phyloP scores from a whole-genome alignment of 768 basidiomycete species.

The Lactarius sanguifluus region DNA sequence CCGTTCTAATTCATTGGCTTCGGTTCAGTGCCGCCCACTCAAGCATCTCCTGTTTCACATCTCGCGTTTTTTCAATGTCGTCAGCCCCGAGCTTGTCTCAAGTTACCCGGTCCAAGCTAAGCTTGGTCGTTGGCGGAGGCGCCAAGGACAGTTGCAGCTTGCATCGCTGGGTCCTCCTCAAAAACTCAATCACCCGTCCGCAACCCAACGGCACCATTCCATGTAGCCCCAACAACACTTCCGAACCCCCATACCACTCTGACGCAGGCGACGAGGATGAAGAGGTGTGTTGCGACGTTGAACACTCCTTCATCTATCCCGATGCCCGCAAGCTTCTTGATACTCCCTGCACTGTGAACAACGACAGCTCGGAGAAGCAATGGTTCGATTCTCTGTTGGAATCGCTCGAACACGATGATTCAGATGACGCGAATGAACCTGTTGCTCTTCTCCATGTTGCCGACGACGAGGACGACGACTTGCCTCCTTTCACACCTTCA shows the following conservation, averaged over 20 bases:
- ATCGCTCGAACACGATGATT: constrained; percentile 66
- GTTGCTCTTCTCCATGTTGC: constrained; percentile 51
- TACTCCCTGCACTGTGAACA: constrained; percentile 36
- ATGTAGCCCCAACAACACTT: constrained; percentile 29
- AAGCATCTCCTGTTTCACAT: constrained; percentile 24
- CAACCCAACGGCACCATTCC: constrained; percentile 43
- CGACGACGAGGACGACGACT: constrained; percentile 71
- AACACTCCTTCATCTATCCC: constrained; percentile 75
- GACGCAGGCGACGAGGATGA: constrained; percentile 47
- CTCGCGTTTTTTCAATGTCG: constrained; percentile 45
- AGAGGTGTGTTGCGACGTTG: constrained; percentile 48
- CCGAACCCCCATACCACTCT: constrained; percentile 39
- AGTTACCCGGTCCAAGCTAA: constrained; percentile 57
- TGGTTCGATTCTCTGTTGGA: constrained; percentile 85
- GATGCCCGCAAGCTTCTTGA: constrained; percentile 61
- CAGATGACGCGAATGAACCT: constrained; percentile 51
- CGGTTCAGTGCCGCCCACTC: constrained; percentile 2
- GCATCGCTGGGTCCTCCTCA: constrained; percentile 85
- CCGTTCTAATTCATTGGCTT: constrained; percentile 5
- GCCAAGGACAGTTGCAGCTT: constrained; percentile 67
- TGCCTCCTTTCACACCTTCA: constrained; percentile 55
- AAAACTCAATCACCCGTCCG: constrained; percentile 73
- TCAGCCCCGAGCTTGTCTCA: constrained; percentile 53
- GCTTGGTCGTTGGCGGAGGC: constrained; percentile 53
- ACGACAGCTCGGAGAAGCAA: constrained; percentile 61